Evolutionary conservation across 139 green algal genomes (phyloP), one percentile per base, ranked within the genome.

Genomic region (Chlamydomonas sphaeroides): DNA sequence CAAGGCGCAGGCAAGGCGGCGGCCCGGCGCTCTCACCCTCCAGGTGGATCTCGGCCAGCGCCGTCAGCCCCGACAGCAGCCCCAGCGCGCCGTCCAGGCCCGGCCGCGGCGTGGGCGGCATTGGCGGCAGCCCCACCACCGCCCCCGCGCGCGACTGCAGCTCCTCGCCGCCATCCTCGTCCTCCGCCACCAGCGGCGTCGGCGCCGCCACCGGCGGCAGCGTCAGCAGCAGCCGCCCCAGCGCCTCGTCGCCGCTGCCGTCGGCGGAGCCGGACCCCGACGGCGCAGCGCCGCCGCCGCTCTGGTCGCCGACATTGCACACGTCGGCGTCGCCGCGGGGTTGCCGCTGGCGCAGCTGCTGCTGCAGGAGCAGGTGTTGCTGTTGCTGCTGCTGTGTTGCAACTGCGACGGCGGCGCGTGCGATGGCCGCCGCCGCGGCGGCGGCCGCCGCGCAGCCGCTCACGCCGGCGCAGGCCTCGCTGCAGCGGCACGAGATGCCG

Each of bases 41-140:
- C 17, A 80, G 41, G 59, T 70, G 73, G 35, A 80, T 48, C 39
- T 80, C 73, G 30, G 57, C 41, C 39, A 80, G 61, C 0, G 73
- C 73, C 41, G 73, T 80, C 11, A 80, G 73, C 1, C 73, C 41
- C 2, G 73, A 68, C 73, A 80, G 73, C 39, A 71, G 73, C 18
- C 59, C 73, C 38, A 80, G 59, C 20, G 73, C 73, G 33, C 59
- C 59, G 59, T 80, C 73, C 57, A 80, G 59, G 5, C 73, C 73
- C 18, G 39, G 59, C 21, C 39, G 73, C 6, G 73, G 59, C 39
- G 73, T 62, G 39, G 61, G 30, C 32, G 73, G 56, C 56, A 62
- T 28, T 4, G 56, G 28, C 73, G 68, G 39, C 42, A 28, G 57
- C 39, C 39, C 59, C 57, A 70, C n/a, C n/a, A n/a, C n/a, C n/a